Conservation (phyloP, 2,329 filamentous ascomycete genomes). For the Zymoseptoria pseudotritici region DNA sequence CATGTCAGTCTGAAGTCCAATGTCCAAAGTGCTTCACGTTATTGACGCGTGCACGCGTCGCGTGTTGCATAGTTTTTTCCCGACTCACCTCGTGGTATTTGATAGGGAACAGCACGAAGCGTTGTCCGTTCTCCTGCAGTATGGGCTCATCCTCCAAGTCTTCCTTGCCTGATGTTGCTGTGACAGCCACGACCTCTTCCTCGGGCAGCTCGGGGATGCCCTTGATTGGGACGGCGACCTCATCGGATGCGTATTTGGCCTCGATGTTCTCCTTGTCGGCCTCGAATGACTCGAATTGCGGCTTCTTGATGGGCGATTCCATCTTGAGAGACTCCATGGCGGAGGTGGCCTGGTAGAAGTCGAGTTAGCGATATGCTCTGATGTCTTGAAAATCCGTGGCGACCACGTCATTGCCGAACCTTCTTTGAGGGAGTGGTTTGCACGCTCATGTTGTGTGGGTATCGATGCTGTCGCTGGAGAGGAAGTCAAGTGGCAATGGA, state of each 20-base stretch:
- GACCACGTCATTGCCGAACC: conserved; percentile 46
- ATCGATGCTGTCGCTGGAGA: conserved; percentile 8
- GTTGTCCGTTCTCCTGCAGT: conserved; percentile 87
- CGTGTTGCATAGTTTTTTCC: conserved; percentile 29
- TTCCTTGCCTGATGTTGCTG: conserved; percentile 48
- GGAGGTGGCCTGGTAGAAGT: conserved; percentile 61
- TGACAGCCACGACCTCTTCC: conserved; percentile 32
- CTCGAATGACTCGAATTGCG: conserved; percentile 56
- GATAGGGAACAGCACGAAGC: conserved; percentile 97
- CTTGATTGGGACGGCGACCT: conserved; percentile 51
- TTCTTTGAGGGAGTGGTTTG: conserved; percentile 69
- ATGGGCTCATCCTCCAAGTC: conserved; percentile 81
- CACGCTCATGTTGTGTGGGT: conserved; percentile 42
- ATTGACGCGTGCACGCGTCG: conserved; percentile 51
- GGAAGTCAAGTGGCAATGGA: not conserved
- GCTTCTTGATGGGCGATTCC: conserved; percentile 87
- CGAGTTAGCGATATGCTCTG: conserved; percentile 30
- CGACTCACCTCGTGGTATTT: conserved; percentile 94
- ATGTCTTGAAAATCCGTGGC: conserved; percentile 28
- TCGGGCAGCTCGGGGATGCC: conserved; percentile 38
- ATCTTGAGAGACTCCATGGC: conserved; percentile 86
- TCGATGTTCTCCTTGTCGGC: conserved; percentile 75
- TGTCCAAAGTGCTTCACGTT: conserved; percentile 6
- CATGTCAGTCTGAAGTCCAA: not conserved
- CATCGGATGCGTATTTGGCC: conserved; percentile 39